These are phyloP conservation scores for Coemansia sp. DNA, from an alignment of 192 early-diverging fungal species.

Conservation along the genomic window DNA sequence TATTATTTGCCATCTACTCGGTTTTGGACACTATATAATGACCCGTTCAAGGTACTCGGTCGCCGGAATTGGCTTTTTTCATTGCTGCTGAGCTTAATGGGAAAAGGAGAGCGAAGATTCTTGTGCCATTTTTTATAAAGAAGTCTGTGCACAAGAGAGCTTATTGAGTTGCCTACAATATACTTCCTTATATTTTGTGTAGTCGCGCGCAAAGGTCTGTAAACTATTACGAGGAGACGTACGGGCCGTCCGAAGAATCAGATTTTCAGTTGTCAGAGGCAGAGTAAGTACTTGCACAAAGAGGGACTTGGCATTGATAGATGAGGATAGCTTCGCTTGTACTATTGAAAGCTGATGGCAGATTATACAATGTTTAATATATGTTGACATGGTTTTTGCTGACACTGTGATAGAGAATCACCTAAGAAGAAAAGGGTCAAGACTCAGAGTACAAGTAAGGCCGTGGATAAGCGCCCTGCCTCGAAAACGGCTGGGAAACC, in stretches of 20 bases:
- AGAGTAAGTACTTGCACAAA: conserved; percentile 20
- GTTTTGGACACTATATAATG: conserved; percentile 15
- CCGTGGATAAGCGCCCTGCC: background rate
- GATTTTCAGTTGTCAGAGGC: conserved; percentile 36
- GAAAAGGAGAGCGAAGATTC: background rate
- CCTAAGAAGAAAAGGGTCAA: conserved; percentile 15
- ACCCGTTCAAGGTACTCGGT: conserved; percentile 30
- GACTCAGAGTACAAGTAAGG: background rate
- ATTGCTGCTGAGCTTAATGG: background rate
- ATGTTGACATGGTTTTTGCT: background rate
- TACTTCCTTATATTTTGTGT: background rate
- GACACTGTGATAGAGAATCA: background rate
- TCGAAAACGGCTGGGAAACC: background rate
- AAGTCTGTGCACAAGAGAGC: background rate
- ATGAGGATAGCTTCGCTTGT: too few relatives aligned
- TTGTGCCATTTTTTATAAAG: too few relatives aligned
- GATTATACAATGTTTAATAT: too few relatives aligned
- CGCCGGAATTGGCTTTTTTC: too few relatives aligned
- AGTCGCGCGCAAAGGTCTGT: conserved; percentile 28
- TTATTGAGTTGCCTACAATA: background rate
- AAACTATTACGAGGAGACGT: conserved; percentile 31
- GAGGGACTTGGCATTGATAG: background rate
- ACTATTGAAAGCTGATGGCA: too few relatives aligned
- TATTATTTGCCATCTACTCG: background rate
- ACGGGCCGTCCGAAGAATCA: conserved; percentile 26